These are phyloP conservation scores for Purshia tridentata DNA, from an alignment of 306 rosid genomes.

Conservation along the genomic window DNA sequence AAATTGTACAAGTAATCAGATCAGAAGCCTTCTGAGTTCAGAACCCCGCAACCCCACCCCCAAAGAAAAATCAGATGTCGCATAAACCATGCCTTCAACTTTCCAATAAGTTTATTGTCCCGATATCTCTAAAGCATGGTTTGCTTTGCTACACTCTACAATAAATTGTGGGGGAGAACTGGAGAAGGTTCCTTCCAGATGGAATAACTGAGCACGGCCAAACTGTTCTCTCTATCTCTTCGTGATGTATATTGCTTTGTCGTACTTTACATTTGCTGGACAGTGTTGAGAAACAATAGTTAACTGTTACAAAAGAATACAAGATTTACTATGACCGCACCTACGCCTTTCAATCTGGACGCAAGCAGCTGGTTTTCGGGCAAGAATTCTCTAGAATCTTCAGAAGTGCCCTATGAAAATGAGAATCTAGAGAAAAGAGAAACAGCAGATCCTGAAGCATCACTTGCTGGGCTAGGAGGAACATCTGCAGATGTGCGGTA, in stretches of 20 bases:
- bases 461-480: constrained; percentile 64
- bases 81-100: neutral
- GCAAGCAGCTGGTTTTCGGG: constrained; percentile 31
- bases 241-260: constrained; percentile 21
- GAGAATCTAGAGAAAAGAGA: constrained; percentile 94
- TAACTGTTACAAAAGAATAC: constrained; percentile 20
- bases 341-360: constrained; percentile 30
- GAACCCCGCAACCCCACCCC: too few species aligned
- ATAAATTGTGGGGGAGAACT: neutral
- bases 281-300: constrained; percentile 20
- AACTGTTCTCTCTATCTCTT: constrained; percentile 17
- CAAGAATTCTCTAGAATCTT: constrained; percentile 23
- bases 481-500: constrained; percentile 64
- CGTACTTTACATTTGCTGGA: constrained; percentile 46
- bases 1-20: neutral
- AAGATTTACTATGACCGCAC: constrained; percentile 35
- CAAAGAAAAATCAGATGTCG: neutral
- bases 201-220: constrained; percentile 4
- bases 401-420: constrained; percentile 44
- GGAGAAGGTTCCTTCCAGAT: neutral
- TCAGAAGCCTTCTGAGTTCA: neutral
- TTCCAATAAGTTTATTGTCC: neutral
- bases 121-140: neutral
- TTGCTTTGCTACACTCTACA: constrained; percentile 8
- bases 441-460: constrained; percentile 57